Evolutionary conservation across 306 rosid species (phyloP).

Genomic region (Vachellia collinsii): DNA sequence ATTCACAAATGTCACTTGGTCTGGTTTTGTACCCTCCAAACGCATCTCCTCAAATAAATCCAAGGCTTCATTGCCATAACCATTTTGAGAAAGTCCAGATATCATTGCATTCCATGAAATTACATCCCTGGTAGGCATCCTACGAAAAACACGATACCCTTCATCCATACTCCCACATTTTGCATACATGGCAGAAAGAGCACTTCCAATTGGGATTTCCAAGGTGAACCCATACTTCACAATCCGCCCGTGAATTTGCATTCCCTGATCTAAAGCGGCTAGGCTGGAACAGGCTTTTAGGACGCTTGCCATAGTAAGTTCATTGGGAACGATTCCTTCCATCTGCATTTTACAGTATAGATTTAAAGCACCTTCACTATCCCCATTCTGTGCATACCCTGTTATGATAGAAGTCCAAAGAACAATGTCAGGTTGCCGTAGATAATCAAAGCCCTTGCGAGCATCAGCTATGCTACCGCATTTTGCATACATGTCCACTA

Average conservation of each 20-base stretch:
- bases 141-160: slow-evolving; percentile 62
- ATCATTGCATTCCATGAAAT: slow-evolving; percentile 91
- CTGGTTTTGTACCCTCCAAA: slow-evolving; percentile 64
- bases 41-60: slow-evolving; percentile 76
- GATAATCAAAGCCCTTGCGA: slow-evolving; percentile 64
- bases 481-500: slow-evolving; percentile 92
- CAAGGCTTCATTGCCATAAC: slow-evolving; percentile 67
- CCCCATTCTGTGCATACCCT: slow-evolving; percentile 77
- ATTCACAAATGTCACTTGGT: slow-evolving; percentile 69
- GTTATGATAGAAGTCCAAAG: slow-evolving; percentile 91
- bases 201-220: slow-evolving; percentile 80
- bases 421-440: slow-evolving; percentile 74
- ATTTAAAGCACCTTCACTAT: slow-evolving; percentile 69
- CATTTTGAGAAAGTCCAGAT: slow-evolving; percentile 89
- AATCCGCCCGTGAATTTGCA: slow-evolving; percentile 71
- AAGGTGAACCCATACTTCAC: slow-evolving; percentile 69
- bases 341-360: slow-evolving; percentile 42
- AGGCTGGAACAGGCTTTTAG: slow-evolving; percentile 79
- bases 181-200: slow-evolving; percentile 86
- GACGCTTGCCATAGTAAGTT: slow-evolving; percentile 77
- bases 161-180: slow-evolving; percentile 81
- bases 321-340: slow-evolving; percentile 62
- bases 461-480: slow-evolving; percentile 71
- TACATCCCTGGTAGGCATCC: slow-evolving; percentile 68
- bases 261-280: slow-evolving; percentile 87